Evolutionary conservation across 2,329 filamentous ascomycete genomes (phyloP).

Genomic region (Fusarium sp.): DNA sequence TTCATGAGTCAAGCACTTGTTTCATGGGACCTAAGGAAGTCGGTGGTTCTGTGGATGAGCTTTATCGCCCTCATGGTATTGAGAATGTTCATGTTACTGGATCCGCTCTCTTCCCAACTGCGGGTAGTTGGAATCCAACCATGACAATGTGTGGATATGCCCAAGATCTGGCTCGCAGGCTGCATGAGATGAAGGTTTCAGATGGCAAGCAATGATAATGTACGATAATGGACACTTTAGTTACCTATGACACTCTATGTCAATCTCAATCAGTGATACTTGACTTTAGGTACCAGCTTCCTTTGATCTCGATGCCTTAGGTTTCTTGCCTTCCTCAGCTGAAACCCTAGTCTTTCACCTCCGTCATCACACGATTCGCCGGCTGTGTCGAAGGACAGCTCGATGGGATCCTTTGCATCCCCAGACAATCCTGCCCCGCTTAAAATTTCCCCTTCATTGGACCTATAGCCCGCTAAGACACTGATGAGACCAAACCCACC

Average conservation of each 20-base stretch:
- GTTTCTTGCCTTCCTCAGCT: no score
- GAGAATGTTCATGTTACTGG: slow-evolving; percentile 3
- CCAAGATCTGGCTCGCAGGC: not conserved
- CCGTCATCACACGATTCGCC: no score
- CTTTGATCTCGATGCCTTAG: no score
- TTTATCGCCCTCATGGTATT: slow-evolving; percentile 1
- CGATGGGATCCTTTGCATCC: no score
- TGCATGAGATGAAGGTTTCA: not conserved
- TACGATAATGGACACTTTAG: not conserved
- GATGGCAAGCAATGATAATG: not conserved
- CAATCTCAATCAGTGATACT: no score
- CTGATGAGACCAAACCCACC: no score
- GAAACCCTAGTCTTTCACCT: no score
- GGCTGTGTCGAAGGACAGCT: no score
- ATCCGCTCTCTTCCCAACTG: not conserved
- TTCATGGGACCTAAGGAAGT: not conserved
- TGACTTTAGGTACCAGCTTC: no score
- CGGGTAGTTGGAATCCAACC: slow-evolving; percentile 1
- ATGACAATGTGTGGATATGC: slow-evolving; percentile 5
- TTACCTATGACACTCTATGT: rapidly evolving
- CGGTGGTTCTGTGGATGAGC: not conserved
- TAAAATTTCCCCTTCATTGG: no score
- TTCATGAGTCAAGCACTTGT: slow-evolving; percentile 1
- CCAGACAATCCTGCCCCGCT: no score
- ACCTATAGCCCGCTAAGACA: no score